These are phyloP conservation scores for Ceratonia siliqua DNA, from an alignment of 306 rosid genomes.

Conservation along the genomic window DNA sequence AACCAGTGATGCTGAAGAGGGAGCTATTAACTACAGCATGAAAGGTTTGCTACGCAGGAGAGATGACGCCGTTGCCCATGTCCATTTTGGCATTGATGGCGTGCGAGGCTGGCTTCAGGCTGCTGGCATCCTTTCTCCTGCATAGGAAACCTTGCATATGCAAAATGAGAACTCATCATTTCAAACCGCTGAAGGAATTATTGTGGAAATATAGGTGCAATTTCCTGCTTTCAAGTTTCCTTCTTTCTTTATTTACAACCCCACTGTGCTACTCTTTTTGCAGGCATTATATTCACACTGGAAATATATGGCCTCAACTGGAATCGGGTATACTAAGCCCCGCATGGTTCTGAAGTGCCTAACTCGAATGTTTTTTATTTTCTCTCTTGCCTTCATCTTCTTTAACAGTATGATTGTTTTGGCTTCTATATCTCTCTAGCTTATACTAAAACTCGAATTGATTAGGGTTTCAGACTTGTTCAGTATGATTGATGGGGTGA, in stretches of 20 bases:
- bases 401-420: not conserved
- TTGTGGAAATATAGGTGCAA: not conserved
- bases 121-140: slow-evolving; percentile 44
- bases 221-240: not conserved
- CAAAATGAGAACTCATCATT: not conserved
- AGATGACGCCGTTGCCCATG: slow-evolving; percentile 49
- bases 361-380: not conserved
- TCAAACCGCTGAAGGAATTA: not conserved
- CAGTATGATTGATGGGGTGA: not conserved
- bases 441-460: not conserved
- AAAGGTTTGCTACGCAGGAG: slow-evolving; percentile 76
- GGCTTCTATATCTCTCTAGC: not conserved
- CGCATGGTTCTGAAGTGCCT: not conserved
- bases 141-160: slow-evolving; percentile 50
- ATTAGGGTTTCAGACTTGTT: not conserved
- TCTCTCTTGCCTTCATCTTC: not conserved
- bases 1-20: not conserved
- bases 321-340: not conserved
- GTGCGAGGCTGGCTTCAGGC: not conserved
- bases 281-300: slow-evolving; percentile 1
- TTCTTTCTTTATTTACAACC: not conserved
- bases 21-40: slow-evolving; percentile 33
- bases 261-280: not conserved
- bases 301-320: not conserved
- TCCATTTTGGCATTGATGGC: not conserved